These are phyloP conservation scores for Pleurotus salmoneostramineus DNA, from an alignment of 768 basidiomycete genomes.

Conservation along the genomic window DNA sequence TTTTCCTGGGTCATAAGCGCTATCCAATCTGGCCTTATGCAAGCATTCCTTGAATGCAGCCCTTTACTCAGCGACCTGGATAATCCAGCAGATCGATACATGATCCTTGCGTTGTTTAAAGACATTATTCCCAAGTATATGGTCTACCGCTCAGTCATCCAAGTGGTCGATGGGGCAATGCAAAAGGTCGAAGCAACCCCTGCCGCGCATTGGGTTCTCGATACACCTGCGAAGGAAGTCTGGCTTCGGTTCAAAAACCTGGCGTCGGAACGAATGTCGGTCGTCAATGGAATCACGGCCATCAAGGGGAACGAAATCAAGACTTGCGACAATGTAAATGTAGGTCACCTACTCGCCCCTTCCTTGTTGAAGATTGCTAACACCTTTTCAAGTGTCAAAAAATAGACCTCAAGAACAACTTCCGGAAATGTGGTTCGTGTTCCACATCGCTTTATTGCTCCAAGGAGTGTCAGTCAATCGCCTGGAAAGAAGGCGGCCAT, in stretches of 20 bases:
- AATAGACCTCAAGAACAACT: slow-evolving; percentile 26
- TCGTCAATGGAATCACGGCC: slow-evolving; percentile 19
- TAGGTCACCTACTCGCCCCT: slow-evolving; percentile 1
- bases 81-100: slow-evolving; percentile 21
- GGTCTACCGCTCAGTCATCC: slow-evolving; percentile 33
- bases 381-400: slow-evolving; percentile 25
- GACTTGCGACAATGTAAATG: slow-evolving; percentile 34
- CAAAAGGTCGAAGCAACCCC: slow-evolving; percentile 16
- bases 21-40: slow-evolving; percentile 26
- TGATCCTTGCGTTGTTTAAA: slow-evolving; percentile 22
- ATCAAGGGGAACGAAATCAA: slow-evolving; percentile 22
- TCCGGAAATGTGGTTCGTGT: slow-evolving; percentile 30
- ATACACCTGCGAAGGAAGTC: slow-evolving; percentile 18
- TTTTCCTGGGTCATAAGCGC: slow-evolving; percentile 31
- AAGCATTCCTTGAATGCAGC: slow-evolving; percentile 23
- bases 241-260: slow-evolving; percentile 24
- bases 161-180: slow-evolving; percentile 25
- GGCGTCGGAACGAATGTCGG: slow-evolving; percentile 19
- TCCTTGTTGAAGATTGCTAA: not conserved
- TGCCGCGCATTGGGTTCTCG: slow-evolving; percentile 13
- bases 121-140: slow-evolving; percentile 28
- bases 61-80: slow-evolving; percentile 21
- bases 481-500: slow-evolving; percentile 34
- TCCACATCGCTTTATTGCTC: slow-evolving; percentile 33
- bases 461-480: slow-evolving; percentile 29